Evolutionary conservation across 768 basidiomycete genomes (phyloP).

Genomic region (Inosperma sp.): DNA sequence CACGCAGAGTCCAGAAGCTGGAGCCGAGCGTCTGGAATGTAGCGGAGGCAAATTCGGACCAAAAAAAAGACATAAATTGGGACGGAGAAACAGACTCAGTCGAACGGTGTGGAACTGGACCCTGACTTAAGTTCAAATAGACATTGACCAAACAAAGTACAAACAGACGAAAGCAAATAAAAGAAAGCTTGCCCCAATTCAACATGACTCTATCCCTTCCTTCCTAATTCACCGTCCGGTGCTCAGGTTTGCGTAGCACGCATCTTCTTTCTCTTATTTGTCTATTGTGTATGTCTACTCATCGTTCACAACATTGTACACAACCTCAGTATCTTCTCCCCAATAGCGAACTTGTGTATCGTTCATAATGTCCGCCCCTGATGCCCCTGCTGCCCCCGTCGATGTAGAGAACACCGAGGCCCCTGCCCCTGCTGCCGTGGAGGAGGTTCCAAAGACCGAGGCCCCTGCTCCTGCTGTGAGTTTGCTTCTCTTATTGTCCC

Average conservation of each 20-base stretch:
- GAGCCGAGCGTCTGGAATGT: constrained; percentile 17
- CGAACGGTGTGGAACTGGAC: constrained; percentile 22
- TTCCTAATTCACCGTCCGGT: constrained; percentile 50
- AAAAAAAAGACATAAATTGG: not conserved
- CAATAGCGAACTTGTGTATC: constrained; percentile 18
- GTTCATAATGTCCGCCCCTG: constrained; percentile 66
- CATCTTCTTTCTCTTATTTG: constrained; percentile 45
- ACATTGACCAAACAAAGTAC: constrained; percentile 40
- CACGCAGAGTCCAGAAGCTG: no score
- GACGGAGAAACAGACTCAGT: not conserved
- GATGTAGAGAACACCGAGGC: constrained; percentile 41
- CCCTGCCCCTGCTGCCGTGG: constrained; percentile 22
- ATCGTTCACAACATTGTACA: constrained; percentile 13
- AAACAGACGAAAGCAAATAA: constrained; percentile 44
- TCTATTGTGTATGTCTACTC: constrained; percentile 45
- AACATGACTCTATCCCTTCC: constrained; percentile 50
- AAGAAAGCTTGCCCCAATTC: constrained; percentile 37
- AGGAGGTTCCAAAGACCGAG: constrained; percentile 28
- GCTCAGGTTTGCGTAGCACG: constrained; percentile 52
- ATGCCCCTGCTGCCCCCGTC: constrained; percentile 43
- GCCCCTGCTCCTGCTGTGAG: constrained; percentile 51
- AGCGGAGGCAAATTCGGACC: constrained; percentile 2
- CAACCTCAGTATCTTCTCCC: constrained; percentile 15
- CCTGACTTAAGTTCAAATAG: no score
- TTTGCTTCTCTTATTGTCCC: no score